Evolutionary conservation across 2,329 filamentous ascomycete genomes (phyloP).

Genomic region (Lachnellula suecica): DNA sequence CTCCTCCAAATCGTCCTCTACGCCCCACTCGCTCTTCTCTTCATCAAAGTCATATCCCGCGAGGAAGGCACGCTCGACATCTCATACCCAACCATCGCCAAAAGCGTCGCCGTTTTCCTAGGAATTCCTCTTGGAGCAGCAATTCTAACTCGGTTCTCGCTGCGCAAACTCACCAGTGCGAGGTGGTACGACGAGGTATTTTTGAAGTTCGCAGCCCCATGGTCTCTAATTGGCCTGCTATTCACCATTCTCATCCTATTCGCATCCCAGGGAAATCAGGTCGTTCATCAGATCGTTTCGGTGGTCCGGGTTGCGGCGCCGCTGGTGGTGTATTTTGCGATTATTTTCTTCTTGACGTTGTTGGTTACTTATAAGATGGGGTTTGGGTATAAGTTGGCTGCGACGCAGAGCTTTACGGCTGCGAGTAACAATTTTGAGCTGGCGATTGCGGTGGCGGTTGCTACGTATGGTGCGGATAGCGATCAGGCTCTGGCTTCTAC

Average conservation of each 20-base stretch:
- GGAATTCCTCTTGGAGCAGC: constrained; percentile 82
- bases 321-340: constrained; percentile 75
- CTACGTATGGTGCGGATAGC: constrained; percentile 74
- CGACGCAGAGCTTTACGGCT: constrained; percentile 84
- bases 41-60: constrained; percentile 67
- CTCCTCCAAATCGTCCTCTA: constrained; percentile 73
- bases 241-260: constrained; percentile 89
- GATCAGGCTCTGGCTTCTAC: constrained; percentile 81
- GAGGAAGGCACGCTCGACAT: constrained; percentile 42
- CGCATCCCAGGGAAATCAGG: constrained; percentile 73
- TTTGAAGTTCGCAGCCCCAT: constrained; percentile 67
- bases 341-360: constrained; percentile 72
- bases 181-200: constrained; percentile 69
- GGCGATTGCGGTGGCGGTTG: constrained; percentile 83
- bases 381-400: constrained; percentile 68
- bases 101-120: constrained; percentile 80
- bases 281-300: constrained; percentile 80
- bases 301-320: constrained; percentile 81
- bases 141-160: constrained; percentile 66
- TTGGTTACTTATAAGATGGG: constrained; percentile 61
- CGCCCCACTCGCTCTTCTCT: constrained; percentile 63
- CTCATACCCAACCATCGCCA: constrained; percentile 68
- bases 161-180: constrained; percentile 54
- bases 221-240: constrained; percentile 77
- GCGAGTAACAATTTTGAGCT: constrained; percentile 94